Evolutionary conservation across 2,329 filamentous ascomycete species (phyloP), one percentile per base, ranked within the genome.

Genomic region (Aspergillus piperis): DNA sequence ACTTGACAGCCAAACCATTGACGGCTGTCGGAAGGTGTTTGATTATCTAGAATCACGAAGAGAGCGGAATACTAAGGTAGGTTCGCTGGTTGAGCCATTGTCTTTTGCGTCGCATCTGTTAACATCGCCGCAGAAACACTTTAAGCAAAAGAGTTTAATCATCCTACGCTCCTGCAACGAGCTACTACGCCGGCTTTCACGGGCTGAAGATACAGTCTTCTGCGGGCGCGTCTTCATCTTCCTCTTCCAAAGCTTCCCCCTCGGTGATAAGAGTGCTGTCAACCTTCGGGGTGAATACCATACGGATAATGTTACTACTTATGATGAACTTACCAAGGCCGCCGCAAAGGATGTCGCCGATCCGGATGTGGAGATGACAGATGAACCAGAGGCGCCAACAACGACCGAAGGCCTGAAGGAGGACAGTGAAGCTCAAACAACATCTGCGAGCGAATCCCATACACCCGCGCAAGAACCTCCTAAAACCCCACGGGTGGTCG

Each of bases 151-250:
- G 75, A 89, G 91, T 61, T 80, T 98, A 44, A 88, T 96, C 59
- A 95, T 98, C 66, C 80, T 99, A n/a, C 86, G 95, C 70, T 90
- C 90, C 62, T 99, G 95, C 78, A 99, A 98, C 75, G 95, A 98
- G 77, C 83, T 99, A 15, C 82, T 99, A n/a, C 88, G 94, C 38
- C 86, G 95, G 49, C 83, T 99, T 2, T 98, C 95, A n/a, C 87
- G 95, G 59, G 94, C 95, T 3, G 93, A 98, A 74, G 95, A 99
- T 75, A 96, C 95, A 0, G 92, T 96, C 0, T 99, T 99, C 73
- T 99, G 95, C 71, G 95, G 95, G 15, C 86, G 95, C 41, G 95
- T 99, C 25, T 98, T 98, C 76, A 97, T 99, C 65, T 99, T 97
- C 76, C 86, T 99, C 73, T 99, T 98, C 76, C 95, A 99, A 75